A percentile compares a stretch with the other conserved stretches of the same genome.
phyloP scores from a whole-genome alignment of 345 rosid genomes.

The Brassica juncea region DNA sequence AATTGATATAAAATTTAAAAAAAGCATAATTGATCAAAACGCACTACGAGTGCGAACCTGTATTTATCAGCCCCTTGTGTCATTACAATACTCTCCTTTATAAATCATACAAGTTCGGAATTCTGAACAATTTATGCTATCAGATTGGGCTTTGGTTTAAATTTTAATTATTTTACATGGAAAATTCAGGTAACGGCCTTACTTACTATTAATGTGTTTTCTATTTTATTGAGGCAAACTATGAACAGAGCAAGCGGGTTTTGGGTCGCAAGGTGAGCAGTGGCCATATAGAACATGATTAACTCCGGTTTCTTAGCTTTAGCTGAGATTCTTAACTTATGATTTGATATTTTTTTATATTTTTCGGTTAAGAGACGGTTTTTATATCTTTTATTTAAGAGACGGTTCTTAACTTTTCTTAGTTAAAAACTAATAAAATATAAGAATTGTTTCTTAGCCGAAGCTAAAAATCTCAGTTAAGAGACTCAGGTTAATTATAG shows the following conservation, averaged over 20 bases:
- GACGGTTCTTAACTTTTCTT: no score
- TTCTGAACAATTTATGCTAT: not conserved
- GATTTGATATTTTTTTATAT: no score
- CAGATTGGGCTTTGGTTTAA: not conserved
- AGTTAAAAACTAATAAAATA: no score
- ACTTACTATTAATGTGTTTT: not conserved
- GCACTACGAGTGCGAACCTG: slow-evolving; percentile 7
- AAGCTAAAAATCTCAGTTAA: no score
- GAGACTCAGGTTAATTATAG: no score
- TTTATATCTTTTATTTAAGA: no score
- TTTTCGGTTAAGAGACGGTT: no score
- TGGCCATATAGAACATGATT: no score
- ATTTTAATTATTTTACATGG: not conserved
- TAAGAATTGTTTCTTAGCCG: no score
- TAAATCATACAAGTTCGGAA: not conserved
- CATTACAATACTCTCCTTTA: slow-evolving; percentile 54
- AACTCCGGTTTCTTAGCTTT: no score
- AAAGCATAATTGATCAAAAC: not conserved
- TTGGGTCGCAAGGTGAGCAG: not conserved
- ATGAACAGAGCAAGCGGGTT: not conserved
- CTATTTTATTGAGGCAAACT: not conserved
- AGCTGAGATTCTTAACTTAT: no score
- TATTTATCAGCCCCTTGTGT: slow-evolving; percentile 10
- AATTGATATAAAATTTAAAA: not conserved
- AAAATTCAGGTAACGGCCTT: not conserved